These are phyloP conservation scores for Dothistroma septosporum DNA, from an alignment of 2,329 filamentous ascomycete genomes.

Conservation along the genomic window DNA sequence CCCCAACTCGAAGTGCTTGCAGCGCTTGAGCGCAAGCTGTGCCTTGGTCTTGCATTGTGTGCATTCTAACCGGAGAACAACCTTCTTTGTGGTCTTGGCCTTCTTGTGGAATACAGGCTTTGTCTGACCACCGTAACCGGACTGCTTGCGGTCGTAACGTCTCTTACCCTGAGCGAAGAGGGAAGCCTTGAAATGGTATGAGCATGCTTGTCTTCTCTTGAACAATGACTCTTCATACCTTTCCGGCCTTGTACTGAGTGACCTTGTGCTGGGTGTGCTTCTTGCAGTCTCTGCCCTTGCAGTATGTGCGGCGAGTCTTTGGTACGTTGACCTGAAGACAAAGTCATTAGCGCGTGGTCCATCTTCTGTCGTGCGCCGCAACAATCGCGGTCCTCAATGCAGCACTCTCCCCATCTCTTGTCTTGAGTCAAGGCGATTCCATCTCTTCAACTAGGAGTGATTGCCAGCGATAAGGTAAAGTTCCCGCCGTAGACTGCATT, in stretches of 20 bases:
- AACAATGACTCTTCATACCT: constrained; percentile 64
- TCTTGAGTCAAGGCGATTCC: not conserved
- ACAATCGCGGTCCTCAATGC: constrained; percentile 1
- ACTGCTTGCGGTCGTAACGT: constrained; percentile 99
- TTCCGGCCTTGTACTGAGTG: constrained; percentile 95
- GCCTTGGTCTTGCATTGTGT: constrained; percentile 96
- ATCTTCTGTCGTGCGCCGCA: not conserved
- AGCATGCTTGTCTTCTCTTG: no score
- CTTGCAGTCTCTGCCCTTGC: constrained; percentile 91
- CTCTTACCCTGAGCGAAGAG: constrained; percentile 98
- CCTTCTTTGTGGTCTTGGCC: constrained; percentile 99
- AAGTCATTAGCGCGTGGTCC: constrained; percentile 14
- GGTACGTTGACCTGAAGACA: constrained; percentile 85
- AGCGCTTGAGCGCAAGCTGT: constrained; percentile 97
- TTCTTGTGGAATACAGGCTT: constrained; percentile 99
- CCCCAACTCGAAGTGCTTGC: constrained; percentile 99
- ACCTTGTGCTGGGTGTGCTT: constrained; percentile 78
- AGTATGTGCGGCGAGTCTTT: constrained; percentile 96
- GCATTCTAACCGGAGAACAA: constrained; percentile 97
- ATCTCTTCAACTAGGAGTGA: not conserved
- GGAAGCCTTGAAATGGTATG: constrained; percentile 59
- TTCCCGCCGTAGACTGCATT: not conserved
- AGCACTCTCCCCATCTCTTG: constrained; percentile 6
- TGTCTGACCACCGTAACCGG: constrained; percentile 99
- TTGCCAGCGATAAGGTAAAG: no score